These are phyloP conservation scores for Pecoramyces ruminantium DNA, from an alignment of 192 early-diverging fungal genomes.

Conservation along the genomic window DNA sequence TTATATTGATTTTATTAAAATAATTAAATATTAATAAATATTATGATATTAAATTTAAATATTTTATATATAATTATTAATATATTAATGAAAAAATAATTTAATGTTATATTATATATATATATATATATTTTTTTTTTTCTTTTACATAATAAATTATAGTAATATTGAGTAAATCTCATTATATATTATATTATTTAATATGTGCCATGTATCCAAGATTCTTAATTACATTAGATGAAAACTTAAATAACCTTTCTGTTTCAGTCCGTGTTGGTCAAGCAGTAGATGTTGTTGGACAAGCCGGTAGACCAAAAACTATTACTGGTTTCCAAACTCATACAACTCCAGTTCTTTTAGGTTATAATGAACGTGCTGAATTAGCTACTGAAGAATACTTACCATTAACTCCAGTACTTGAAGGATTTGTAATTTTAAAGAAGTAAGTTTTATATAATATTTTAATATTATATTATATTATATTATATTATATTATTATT, in stretches of 20 bases:
- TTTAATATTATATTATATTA: too few relatives aligned
- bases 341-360: constrained; percentile 88
- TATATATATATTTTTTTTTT: background rate
- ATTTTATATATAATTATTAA: too few relatives aligned
- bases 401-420: constrained; percentile 66
- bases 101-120: too few relatives aligned
- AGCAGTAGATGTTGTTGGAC: constrained; percentile 98
- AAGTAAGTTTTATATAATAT: constrained; percentile 39
- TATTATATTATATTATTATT: too few relatives aligned
- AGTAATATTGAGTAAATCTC: constrained; percentile 76
- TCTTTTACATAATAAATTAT: background rate
- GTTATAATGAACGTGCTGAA: constrained; percentile 91
- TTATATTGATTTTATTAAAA: background rate
- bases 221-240: constrained; percentile 93
- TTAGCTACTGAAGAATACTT: constrained; percentile 93
- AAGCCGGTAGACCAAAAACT: constrained; percentile 94
- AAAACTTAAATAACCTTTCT: constrained; percentile 60
- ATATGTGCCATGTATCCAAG: constrained; percentile 92
- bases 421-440: constrained; percentile 89
- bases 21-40: too few relatives aligned
- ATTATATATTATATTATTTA: constrained; percentile 88
- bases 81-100: too few relatives aligned
- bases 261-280: constrained; percentile 91
- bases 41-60: too few relatives aligned
- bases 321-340: constrained; percentile 99